A percentile compares a stretch with the other conserved stretches of the same genome.
phyloP scores from a whole-genome alignment of 73 alveolate species.

The Loxodes magnus region DNA sequence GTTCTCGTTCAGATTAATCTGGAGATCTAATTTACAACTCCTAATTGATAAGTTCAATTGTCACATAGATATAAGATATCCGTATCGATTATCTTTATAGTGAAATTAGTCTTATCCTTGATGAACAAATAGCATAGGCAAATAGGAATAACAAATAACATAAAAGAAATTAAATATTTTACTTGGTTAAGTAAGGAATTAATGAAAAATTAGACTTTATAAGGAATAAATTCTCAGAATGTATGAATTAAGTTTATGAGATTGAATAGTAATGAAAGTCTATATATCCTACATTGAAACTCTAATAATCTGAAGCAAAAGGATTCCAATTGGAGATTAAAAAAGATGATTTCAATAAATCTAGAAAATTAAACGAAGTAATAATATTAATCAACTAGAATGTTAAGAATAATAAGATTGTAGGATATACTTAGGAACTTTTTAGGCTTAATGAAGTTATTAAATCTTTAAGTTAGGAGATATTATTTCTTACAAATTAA shows the following conservation, averaged over 20 bases:
- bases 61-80: background rate
- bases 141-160: background rate
- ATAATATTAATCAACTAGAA: too few species aligned
- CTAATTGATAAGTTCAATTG: too few species aligned
- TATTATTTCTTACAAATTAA: too few species aligned
- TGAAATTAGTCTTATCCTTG: background rate
- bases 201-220: slow-evolving; percentile 2
- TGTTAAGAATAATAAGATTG: too few species aligned
- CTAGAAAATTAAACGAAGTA: too few species aligned
- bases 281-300: background rate
- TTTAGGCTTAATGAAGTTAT: too few species aligned
- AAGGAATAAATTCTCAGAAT: background rate
- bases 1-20: too few species aligned
- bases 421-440: too few species aligned
- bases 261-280: slow-evolving; percentile 1
- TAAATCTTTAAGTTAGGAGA: too few species aligned
- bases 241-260: slow-evolving; percentile 2
- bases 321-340: background rate
- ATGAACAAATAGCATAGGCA: background rate
- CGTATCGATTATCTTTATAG: background rate
- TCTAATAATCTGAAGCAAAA: background rate
- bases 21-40: too few species aligned
- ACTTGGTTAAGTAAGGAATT: background rate
- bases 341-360: background rate
- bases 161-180: background rate